Evolutionary conservation across 176 grass and related monocot genomes (phyloP), one percentile per base, ranked within the genome.

Genomic region (Rhipidocladum racemiflorum): DNA sequence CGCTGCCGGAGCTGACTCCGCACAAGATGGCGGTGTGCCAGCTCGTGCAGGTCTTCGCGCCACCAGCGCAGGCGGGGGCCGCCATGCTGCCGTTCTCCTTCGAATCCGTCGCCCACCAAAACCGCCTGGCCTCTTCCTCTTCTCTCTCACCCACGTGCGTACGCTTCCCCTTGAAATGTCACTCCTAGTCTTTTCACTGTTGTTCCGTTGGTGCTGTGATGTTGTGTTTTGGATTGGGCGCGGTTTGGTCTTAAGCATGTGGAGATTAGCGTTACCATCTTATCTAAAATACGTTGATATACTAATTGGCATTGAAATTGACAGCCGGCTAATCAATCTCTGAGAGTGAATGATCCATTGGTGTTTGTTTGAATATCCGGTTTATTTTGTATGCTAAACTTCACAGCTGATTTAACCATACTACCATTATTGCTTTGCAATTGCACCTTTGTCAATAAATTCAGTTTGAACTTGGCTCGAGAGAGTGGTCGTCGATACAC

Each of bases 21-120:
- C 92, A 99, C 82, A 90, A 90, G 87, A 86, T 99, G 54, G 92
- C 92, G 7, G 38, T 90, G 66, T 95, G 96, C 87, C 92, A 93
- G 45, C 89, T 99, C 62, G 85, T 95, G 81, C 83, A 99, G 67
- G 46, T 93, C 49, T 93, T 99, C 75, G 90, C 92, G 57, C 96
- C 91, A 60, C 86, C 89, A 38, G 66, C 89, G 25, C 89, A 88
- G 75, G 60, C 53, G 50, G 66, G 83, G 55, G 80, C 14, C 51
- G 24, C 55, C 29, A 44, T 49, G 61, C 80, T 81, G 70, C 87
- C 89, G 25, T 91, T 93, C 70, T 79, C 92, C 30, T 93, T 91
- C 88, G 77, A 89, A 28, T 93, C 96, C 51, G 32, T 93, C 62
- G 27, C 88, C 3, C 74, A 95, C 30, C 88, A 97, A 79, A 91